Conservation (phyloP, 2,329 filamentous ascomycete genomes). For the Hymenoscyphus repandus region DNA sequence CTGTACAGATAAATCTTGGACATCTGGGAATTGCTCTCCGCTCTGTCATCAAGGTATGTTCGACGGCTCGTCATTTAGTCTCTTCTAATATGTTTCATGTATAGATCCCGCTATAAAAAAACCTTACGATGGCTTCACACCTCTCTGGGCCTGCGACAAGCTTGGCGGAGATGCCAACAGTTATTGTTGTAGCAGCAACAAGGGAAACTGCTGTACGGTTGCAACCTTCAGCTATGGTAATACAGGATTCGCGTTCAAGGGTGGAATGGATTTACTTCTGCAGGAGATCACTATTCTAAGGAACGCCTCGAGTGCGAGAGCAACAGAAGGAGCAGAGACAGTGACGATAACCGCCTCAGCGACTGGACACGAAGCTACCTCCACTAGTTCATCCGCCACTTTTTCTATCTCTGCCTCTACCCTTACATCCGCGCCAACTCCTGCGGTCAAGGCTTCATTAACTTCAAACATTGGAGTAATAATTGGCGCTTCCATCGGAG, state of each 20-base stretch:
- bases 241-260: conserved; percentile 8
- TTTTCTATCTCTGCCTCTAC: background rate
- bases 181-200: conserved; percentile 9
- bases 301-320: background rate
- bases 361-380: background rate
- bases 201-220: conserved; percentile 11
- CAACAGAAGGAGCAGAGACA: background rate
- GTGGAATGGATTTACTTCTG: conserved; percentile 11
- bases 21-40: conserved; percentile 4
- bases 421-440: background rate
- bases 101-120: conserved; percentile 9
- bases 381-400: too few species aligned
- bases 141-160: conserved; percentile 8
- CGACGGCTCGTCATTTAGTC: background rate
- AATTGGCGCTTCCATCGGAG: conserved; percentile 8
- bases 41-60: conserved; percentile 7
- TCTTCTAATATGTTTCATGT: background rate
- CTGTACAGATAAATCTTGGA: conserved; percentile 15
- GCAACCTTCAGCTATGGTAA: conserved; percentile 8
- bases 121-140: conserved; percentile 7
- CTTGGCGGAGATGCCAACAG: background rate
- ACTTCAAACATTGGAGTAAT: conserved; percentile 1
- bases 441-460: background rate
- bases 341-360: conserved; percentile 8
- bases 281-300: background rate